These are phyloP conservation scores for Neofusicoccum cordaticola DNA, from an alignment of 2,329 filamentous ascomycete species.

Conservation along the genomic window DNA sequence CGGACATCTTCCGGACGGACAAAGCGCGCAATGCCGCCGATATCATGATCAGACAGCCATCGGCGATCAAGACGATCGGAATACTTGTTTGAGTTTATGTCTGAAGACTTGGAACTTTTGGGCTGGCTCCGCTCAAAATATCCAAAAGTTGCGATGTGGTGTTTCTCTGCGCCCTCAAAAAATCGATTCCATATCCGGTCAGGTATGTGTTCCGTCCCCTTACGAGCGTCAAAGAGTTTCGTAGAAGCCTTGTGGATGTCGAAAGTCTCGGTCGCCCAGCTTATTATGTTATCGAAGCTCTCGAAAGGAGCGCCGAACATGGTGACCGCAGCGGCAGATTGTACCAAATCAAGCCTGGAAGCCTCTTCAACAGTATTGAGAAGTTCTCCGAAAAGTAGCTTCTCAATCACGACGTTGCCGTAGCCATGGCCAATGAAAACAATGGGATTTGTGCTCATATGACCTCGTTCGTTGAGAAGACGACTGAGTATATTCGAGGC, in stretches of 20 bases:
- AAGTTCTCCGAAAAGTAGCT: not conserved
- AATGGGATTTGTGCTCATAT: not conserved
- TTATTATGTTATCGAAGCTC: not conserved
- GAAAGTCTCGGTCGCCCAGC: not conserved
- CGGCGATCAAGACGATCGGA: not conserved
- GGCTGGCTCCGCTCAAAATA: not conserved
- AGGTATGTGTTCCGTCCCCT: not conserved
- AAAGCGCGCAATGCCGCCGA: not conserved
- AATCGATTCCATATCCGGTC: not conserved
- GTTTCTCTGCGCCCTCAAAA: not conserved
- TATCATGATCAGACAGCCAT: not conserved
- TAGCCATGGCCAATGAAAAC: constrained; percentile 12
- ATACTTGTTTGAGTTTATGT: not conserved
- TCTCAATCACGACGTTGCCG: not conserved
- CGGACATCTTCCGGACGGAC: not conserved
- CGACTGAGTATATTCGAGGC: not conserved
- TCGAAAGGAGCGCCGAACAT: not conserved
- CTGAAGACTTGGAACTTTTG: not conserved
- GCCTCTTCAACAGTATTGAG: not conserved
- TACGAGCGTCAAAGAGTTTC: not conserved
- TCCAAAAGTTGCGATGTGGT: not conserved
- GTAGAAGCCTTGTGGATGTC: not conserved
- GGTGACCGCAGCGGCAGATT: not conserved
- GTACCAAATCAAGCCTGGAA: not conserved
- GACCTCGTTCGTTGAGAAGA: not conserved